Base-by-base conservation (phyloP, 225 moss, liverwort and hornwort species). In the Climacium dendroides region DNA sequence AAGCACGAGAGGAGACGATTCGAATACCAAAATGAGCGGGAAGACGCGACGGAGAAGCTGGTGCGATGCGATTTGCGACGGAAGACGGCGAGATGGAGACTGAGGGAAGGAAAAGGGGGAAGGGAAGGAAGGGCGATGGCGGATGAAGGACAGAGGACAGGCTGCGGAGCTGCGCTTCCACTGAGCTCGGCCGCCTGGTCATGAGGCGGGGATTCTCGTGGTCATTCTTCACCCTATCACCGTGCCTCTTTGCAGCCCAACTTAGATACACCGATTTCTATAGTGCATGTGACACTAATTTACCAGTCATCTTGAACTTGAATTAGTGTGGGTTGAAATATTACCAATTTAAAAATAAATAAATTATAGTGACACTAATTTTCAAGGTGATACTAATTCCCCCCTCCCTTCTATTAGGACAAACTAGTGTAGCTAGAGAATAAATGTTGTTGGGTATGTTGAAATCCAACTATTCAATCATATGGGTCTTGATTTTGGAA, bases 21-120 rank as follows among this genome's bases (percentile, higher is more conserved):
- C 89, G 80, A 80, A 83, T 87, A 79, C 85, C 90, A 74, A 81
- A 90, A 85, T 81, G 85, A 69, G 67, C 85, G 90, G 85, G 85
- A 90, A 85, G 85, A 59, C 70, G 41, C 24, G 30, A 67, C 15
- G 53, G 43, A 78, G 83, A 71, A 65, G 86, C 81, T 83, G 78
- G 26, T 71, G 72, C 70, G 35, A 43, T 52, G 65, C 74, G 85
- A 62, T 65, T 66, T 15, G 67, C 19, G 72, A 71, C 30, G 29
- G 52, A 29, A 82, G 64, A 43, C 32, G 74, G 41, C 13, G 75
- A 64, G 48, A 20, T 19, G 52, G 55, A 57, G 80, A 19, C 28
- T 19, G 64, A 35, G 14, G 37, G n/a, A 43, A 30, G 80, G 29
- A 7, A 39, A 58, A 53, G 23, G 73, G 8, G 32, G 30, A n/a